phyloP scores from a whole-genome alignment of 352 stramenopile species.

The Pythium rishiriense region DNA sequence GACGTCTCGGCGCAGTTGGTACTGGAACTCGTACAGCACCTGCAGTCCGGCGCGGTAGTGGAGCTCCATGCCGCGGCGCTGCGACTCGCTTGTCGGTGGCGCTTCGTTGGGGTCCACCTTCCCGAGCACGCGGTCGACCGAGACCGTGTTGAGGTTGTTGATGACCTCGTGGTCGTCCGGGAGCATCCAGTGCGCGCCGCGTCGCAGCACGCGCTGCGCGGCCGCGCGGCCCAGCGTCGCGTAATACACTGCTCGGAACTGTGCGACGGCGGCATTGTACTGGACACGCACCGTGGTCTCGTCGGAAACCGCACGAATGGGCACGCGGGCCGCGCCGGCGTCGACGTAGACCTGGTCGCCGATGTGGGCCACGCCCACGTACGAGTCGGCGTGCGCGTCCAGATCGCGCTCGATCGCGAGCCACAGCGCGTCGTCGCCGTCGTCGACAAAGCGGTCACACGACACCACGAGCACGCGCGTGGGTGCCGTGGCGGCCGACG shows the following conservation, averaged over 20 bases:
- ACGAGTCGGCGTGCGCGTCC: slow-evolving; percentile 17
- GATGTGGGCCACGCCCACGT: slow-evolving; percentile 28
- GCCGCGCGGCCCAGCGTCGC: slow-evolving; percentile 46
- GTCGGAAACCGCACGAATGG: background rate
- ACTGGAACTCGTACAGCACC: slow-evolving; percentile 71
- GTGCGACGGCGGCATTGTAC: slow-evolving; percentile 32
- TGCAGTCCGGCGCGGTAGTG: slow-evolving; percentile 63
- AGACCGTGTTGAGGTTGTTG: slow-evolving; percentile 71
- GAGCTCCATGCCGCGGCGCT: slow-evolving; percentile 36
- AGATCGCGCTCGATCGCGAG: slow-evolving; percentile 45
- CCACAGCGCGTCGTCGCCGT: slow-evolving; percentile 67
- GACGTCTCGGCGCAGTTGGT: slow-evolving; percentile 54
- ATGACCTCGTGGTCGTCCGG: slow-evolving; percentile 78
- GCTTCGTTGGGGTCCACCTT: background rate
- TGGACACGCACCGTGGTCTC: background rate
- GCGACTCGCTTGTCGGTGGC: slow-evolving; percentile 9
- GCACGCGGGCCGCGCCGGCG: background rate
- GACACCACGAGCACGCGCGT: slow-evolving; percentile 45
- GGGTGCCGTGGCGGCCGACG: slow-evolving; percentile 8
- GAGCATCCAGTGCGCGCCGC: slow-evolving; percentile 77
- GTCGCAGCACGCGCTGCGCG: slow-evolving; percentile 53
- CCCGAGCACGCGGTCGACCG: slow-evolving; percentile 36
- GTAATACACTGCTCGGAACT: slow-evolving; percentile 65
- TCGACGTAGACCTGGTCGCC: slow-evolving; percentile 36
- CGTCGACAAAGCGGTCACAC: slow-evolving; percentile 66